Conservation (phyloP, 1,139 yeast species). For the Nakaseomyces nivariensis region DNA sequence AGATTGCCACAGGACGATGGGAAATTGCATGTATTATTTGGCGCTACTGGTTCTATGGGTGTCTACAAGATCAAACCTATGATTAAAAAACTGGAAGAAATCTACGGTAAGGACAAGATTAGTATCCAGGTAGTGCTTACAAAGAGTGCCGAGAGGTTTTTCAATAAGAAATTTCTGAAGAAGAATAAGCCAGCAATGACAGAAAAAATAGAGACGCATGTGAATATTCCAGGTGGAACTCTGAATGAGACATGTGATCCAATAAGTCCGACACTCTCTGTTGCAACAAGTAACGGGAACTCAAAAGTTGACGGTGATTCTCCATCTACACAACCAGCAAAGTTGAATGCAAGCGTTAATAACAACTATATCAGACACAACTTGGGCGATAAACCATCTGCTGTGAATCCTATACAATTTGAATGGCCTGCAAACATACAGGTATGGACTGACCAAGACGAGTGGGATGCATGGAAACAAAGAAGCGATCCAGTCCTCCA, state of each 20-base stretch:
- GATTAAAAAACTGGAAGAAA: slow-evolving; percentile 65
- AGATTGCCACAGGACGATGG: slow-evolving; percentile 87
- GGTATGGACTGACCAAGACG: slow-evolving; percentile 85
- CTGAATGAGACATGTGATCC: background rate
- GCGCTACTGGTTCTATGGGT: slow-evolving; percentile 85
- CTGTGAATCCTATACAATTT: background rate
- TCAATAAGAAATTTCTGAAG: slow-evolving; percentile 36
- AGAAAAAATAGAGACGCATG: background rate
- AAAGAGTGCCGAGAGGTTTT: slow-evolving; percentile 71
- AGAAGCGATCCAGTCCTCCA: slow-evolving; percentile 89
- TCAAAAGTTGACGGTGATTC: background rate
- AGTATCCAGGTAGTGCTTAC: slow-evolving; percentile 77
- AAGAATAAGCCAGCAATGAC: slow-evolving; percentile 8
- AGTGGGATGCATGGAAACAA: slow-evolving; percentile 80
- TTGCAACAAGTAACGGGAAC: background rate
- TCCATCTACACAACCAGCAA: background rate
- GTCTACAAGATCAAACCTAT: slow-evolving; percentile 67
- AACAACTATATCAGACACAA: slow-evolving; percentile 1
- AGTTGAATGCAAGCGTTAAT: background rate
- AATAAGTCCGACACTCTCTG: background rate
- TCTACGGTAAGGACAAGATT: slow-evolving; percentile 60
- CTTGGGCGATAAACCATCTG: background rate
- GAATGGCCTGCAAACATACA: slow-evolving; percentile 46
- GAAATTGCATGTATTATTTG: slow-evolving; percentile 73
- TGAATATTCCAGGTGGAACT: slow-evolving; percentile 1